phyloP scores from a whole-genome alignment of 306 rosid genomes.

The Lathyrus tuberosus region DNA sequence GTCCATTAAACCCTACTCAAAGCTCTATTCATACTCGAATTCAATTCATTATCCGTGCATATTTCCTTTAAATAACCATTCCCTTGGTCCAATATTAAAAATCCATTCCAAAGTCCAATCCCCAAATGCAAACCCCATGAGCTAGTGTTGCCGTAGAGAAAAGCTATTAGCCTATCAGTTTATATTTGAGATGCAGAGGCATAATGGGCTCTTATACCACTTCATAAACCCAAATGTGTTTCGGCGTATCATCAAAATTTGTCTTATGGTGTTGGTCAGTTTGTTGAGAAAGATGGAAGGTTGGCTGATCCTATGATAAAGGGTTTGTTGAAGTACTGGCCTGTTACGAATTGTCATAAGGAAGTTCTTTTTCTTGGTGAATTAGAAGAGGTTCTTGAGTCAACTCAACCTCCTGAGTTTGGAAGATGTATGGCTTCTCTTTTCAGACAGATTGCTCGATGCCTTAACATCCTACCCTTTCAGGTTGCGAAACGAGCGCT shows the following conservation, averaged over 20 bases:
- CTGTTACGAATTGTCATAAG: slow-evolving; percentile 69
- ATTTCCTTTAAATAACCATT: no score
- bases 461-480: slow-evolving; percentile 72
- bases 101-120: no score
- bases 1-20: no score
- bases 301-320: slow-evolving; percentile 66
- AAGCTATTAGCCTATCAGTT: no score
- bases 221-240: slow-evolving; percentile 63
- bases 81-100: no score
- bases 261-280: slow-evolving; percentile 64
- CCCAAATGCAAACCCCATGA: no score
- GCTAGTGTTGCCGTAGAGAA: no score
- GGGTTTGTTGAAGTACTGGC: slow-evolving; percentile 79
- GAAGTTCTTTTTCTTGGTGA: slow-evolving; percentile 75
- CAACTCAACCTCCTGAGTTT: slow-evolving; percentile 54
- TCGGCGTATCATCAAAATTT: slow-evolving; percentile 58
- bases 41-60: no score
- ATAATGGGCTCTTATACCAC: slow-evolving; percentile 72
- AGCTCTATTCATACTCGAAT: no score
- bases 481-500: slow-evolving; percentile 84
- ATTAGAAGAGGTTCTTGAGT: slow-evolving; percentile 66
- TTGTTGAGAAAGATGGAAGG: slow-evolving; percentile 69
- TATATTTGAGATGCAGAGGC: no score
- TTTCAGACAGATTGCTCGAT: slow-evolving; percentile 67
- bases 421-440: slow-evolving; percentile 53